Conservation (phyloP, 768 basidiomycete species). For the Agrocybe pediades region DNA sequence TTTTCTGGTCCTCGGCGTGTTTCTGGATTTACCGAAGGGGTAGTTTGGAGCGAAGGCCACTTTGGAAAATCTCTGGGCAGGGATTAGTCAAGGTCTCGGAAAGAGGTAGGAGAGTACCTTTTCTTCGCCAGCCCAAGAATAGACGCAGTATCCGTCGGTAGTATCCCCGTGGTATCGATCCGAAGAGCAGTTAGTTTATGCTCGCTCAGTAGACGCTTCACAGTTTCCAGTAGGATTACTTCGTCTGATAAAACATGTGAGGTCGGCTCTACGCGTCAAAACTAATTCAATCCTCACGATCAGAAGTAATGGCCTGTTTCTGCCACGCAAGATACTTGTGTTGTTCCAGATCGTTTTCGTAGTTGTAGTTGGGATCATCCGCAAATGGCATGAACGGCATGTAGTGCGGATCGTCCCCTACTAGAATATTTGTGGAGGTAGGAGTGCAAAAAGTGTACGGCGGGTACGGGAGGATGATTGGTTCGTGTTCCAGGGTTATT, state of each 20-base stretch:
- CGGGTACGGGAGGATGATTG: conserved; percentile 24
- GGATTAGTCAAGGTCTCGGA: neutral
- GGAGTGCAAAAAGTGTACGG: conserved; percentile 63
- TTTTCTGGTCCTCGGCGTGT: conserved; percentile 6
- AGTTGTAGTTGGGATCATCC: conserved; percentile 59
- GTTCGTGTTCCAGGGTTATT: neutral
- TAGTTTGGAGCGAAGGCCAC: conserved; percentile 19
- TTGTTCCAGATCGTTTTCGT: conserved; percentile 34
- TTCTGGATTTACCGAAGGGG: neutral
- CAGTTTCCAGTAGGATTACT: conserved; percentile 50
- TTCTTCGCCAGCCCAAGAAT: conserved; percentile 7
- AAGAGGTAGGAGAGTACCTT: neutral
- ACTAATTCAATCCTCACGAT: conserved; percentile 29
- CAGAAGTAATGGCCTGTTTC: conserved; percentile 28
- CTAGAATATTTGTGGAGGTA: conserved; percentile 42
- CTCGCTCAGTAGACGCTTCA: conserved; percentile 39
- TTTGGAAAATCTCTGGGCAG: conserved; percentile 30
- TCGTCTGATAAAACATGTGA: conserved; percentile 35
- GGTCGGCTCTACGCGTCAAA: neutral
- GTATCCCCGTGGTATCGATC: conserved; percentile 49
- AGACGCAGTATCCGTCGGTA: conserved; percentile 33
- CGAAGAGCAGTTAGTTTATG: conserved; percentile 39
- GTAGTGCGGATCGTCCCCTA: conserved; percentile 57
- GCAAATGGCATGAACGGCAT: conserved; percentile 65
- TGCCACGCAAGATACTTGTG: conserved; percentile 58